Percentiles rank a stretch among this genome's conserved stretches.
phyloP scores from a whole-genome alignment of 2,329 filamentous ascomycete genomes.

The Paramyrothecium roridum region DNA sequence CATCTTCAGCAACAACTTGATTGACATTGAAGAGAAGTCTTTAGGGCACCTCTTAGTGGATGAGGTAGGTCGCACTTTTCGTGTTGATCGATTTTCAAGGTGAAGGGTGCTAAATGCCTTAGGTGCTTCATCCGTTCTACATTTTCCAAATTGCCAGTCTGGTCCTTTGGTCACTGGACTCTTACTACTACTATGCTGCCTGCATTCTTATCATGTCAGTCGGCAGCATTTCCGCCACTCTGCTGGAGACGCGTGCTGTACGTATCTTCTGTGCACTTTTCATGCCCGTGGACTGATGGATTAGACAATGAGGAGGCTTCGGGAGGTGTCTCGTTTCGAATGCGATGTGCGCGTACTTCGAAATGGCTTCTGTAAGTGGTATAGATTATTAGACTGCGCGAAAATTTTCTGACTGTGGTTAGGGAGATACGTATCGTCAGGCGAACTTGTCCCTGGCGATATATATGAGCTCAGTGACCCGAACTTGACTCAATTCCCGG shows the following conservation, averaged over 20 bases:
- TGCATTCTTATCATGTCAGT: conserved; percentile 95
- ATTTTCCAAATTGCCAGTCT: conserved; percentile 96
- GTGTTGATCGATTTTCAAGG: background rate
- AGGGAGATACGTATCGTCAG: conserved; percentile 82
- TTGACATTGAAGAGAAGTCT: conserved; percentile 91
- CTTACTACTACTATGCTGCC: conserved; percentile 96
- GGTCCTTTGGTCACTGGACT: conserved; percentile 88
- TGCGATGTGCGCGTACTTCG: conserved; percentile 92
- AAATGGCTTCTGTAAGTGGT: conserved; percentile 79
- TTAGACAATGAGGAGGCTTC: conserved; percentile 82
- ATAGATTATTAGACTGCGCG: no score
- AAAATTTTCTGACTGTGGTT: background rate
- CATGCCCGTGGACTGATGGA: conserved; percentile 3
- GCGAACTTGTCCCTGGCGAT: conserved; percentile 89
- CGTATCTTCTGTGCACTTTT: conserved; percentile 22
- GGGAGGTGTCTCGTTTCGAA: conserved; percentile 91
- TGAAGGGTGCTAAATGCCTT: background rate
- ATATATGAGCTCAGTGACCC: conserved; percentile 97
- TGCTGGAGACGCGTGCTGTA: conserved; percentile 84
- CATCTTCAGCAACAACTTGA: conserved; percentile 86
- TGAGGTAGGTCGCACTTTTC: conserved; percentile 53
- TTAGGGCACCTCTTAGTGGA: conserved; percentile 80
- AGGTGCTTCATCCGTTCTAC: conserved; percentile 96
- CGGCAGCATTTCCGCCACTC: conserved; percentile 83
- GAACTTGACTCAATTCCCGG: conserved; percentile 80